phyloP scores from a whole-genome alignment of 2,329 filamentous ascomycete species.

The Venturia oleaginea region DNA sequence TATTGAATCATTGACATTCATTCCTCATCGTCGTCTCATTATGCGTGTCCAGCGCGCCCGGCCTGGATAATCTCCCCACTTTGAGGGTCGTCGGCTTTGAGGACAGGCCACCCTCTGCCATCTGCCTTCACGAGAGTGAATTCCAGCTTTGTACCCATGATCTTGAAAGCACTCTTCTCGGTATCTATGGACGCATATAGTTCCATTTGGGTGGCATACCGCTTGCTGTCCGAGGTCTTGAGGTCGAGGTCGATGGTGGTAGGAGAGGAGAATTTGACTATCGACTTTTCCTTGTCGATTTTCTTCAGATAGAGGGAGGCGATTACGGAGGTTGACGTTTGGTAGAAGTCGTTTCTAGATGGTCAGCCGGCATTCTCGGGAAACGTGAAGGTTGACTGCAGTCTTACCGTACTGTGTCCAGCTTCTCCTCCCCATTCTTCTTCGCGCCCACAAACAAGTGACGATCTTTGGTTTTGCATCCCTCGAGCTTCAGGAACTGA shows the following conservation, averaged over 20 bases:
- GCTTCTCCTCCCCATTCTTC: conserved; percentile 59
- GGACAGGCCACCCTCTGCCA: conserved; percentile 72
- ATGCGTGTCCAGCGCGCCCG: conserved; percentile 56
- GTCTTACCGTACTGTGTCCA: conserved; percentile 64
- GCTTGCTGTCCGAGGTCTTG: conserved; percentile 76
- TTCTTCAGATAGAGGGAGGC: conserved; percentile 95
- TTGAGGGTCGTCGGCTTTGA: conserved; percentile 66
- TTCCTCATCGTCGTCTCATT: neutral
- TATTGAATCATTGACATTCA: neutral
- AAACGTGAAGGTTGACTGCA: conserved; percentile 10
- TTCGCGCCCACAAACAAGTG: conserved; percentile 83
- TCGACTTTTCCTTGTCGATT: conserved; percentile 73
- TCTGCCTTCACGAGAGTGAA: conserved; percentile 65
- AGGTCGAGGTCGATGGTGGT: conserved; percentile 66
- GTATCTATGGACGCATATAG: conserved; percentile 71
- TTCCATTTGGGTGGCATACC: conserved; percentile 64
- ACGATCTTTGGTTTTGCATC: conserved; percentile 70
- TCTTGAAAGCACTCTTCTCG: conserved; percentile 65
- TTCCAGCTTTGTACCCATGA: conserved; percentile 85
- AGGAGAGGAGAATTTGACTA: conserved; percentile 56
- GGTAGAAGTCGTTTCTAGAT: conserved; percentile 79
- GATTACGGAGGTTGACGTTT: conserved; percentile 76
- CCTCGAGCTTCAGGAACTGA: conserved; percentile 92
- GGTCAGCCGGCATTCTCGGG: conserved; percentile 11
- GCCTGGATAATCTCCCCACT: conserved; percentile 82